Conservation (phyloP, 176 grass and related monocot genomes). For the Guadua angustifolia region DNA sequence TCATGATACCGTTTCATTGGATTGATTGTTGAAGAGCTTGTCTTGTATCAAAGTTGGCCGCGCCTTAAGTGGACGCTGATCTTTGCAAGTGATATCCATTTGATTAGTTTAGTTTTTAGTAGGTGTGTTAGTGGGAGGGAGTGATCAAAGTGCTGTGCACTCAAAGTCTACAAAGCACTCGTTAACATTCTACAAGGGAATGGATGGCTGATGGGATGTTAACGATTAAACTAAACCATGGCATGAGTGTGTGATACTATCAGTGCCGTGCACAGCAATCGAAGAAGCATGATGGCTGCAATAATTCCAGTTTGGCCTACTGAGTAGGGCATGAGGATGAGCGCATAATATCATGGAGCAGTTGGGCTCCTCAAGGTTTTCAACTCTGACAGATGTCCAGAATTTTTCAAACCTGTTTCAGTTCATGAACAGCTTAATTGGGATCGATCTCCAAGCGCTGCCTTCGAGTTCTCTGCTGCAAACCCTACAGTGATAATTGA, state of each 20-base stretch:
- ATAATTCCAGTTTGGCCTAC: constrained; percentile 2
- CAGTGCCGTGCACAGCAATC: not conserved
- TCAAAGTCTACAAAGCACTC: constrained; percentile 12
- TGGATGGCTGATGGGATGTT: not conserved
- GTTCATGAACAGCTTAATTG: not conserved
- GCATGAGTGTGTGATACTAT: not conserved
- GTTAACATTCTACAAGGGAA: not conserved
- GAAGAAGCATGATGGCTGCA: constrained; percentile 13
- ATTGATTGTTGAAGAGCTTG: not conserved
- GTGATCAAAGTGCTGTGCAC: constrained; percentile 9
- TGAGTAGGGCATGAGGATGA: not conserved
- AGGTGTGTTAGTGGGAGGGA: not conserved
- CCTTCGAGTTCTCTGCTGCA: too few species aligned
- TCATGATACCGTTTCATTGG: not conserved
- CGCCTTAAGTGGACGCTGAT: not conserved
- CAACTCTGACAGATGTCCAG: constrained; percentile 24
- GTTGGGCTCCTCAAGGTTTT: constrained; percentile 17
- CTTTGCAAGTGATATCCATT: not conserved
- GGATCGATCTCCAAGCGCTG: too few species aligned
- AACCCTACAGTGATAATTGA: not conserved
- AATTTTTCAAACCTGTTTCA: constrained; percentile 11
- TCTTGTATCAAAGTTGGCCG: not conserved
- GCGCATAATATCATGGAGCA: constrained; percentile 2
- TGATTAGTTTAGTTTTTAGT: not conserved
- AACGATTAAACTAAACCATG: not conserved